Evolutionary conservation across 2,329 filamentous ascomycete genomes (phyloP).

Genomic region (Colletotrichum liaoningense): DNA sequence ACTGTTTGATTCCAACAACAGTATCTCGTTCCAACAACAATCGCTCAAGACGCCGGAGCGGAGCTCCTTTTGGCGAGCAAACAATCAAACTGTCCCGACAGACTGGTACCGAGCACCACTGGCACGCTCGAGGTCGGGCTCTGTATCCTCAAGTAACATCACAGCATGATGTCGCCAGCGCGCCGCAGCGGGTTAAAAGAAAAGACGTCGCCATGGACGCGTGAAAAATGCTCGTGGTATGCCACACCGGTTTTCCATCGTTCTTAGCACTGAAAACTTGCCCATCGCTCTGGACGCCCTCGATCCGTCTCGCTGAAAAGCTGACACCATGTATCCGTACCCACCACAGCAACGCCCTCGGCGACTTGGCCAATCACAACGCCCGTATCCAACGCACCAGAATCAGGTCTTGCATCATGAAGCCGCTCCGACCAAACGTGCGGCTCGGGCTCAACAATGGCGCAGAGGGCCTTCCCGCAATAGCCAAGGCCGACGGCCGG

Average conservation of each 20-base stretch:
- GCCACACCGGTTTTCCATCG: background rate
- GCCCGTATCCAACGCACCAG: background rate
- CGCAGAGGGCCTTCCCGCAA: background rate
- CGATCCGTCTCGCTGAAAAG: background rate
- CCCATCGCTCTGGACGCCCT: background rate
- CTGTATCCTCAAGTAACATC: background rate
- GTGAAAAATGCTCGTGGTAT: background rate
- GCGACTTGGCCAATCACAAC: background rate
- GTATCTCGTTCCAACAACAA: background rate
- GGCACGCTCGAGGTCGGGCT: background rate
- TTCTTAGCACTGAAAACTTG: background rate
- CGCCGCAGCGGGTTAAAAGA: background rate
- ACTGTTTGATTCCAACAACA: no score
- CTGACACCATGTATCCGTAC: background rate
- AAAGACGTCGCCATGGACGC: background rate
- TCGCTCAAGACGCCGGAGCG: background rate
- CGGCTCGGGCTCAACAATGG: background rate
- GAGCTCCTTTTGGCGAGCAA: background rate
- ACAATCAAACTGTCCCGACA: background rate
- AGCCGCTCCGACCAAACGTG: background rate
- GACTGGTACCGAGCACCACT: constrained; percentile 1
- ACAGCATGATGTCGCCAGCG: background rate
- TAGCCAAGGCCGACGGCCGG: background rate
- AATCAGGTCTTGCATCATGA: background rate
- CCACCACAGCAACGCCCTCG: background rate